Evolutionary conservation across 163 green algal species (phyloP), one percentile per base, ranked within the genome.

Genomic region (Volvox carteri): DNA sequence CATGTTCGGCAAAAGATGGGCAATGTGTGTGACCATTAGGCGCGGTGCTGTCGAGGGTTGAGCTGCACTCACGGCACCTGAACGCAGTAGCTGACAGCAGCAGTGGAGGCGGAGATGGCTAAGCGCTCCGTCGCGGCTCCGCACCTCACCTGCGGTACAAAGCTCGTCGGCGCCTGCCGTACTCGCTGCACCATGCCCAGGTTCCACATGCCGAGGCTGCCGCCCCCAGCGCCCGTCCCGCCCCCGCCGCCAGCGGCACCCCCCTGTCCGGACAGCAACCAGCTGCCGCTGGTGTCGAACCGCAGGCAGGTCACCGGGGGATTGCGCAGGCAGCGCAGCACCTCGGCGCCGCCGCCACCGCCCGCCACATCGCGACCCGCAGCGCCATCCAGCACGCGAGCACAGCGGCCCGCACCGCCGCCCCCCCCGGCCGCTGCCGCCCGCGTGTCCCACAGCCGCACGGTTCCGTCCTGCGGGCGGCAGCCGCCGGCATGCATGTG

Each of bases 211-310:
- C 58, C 39, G 28, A 89, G 70, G 44, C 28, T 35, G n/a, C 67
- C 60, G 48, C 35, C 50, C 67, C 78, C 16, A 44, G 42, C 62
- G 62, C 79, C 60, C 37, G 19, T 56, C 6, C 21, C 35, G 42
- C 41, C 41, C 5, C 37, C 41, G 28, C 39, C 62, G 44, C 80
- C n/a, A n/a, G n/a, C n/a, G n/a, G n/a, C n/a, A n/a, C n/a, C n/a
- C n/a, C n/a, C 80, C 4, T 75, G 50, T 28, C 84, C 84, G 44
- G 19, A 58, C 52, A 89, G 39, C 65, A 89, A 50, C 84, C 84
- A 89, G 52, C 70, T 76, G 70, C 84, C 84, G 52, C 65, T 81
- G 37, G 50, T 2, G 35, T 89, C 84, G 52, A 89, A 89, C n/a
- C 84, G 84, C 65, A 83, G 70, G 81, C 81, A 87, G 46, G 65